Evolutionary conservation across 495 filamentous ascomycete genomes (phyloP).

Genomic region (Recurvomyces mirabilis): DNA sequence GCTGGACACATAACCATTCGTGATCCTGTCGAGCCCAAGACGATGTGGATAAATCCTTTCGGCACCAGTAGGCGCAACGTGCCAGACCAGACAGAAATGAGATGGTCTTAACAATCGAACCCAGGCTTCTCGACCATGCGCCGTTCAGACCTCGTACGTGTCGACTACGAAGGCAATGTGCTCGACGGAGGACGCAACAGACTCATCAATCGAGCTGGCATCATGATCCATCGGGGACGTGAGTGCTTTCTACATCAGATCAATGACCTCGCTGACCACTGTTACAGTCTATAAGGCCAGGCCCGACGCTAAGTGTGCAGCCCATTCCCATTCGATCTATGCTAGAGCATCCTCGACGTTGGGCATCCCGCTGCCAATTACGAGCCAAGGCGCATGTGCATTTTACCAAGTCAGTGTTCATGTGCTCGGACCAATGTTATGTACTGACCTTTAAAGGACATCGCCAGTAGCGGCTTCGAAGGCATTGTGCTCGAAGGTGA

Average conservation of each 20-base stretch:
- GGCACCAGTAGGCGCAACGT: no score
- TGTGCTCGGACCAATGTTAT: no score
- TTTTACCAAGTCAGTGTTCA: neutral
- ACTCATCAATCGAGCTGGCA: neutral
- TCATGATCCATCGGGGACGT: conserved; percentile 1
- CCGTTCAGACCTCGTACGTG: neutral
- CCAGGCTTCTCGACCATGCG: neutral
- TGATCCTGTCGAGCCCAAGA: neutral
- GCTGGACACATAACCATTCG: conserved; percentile 9
- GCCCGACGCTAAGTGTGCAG: neutral
- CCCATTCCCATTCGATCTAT: neutral
- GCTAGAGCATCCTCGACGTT: neutral
- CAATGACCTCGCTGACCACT: neutral
- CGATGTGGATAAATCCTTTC: neutral
- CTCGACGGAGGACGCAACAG: neutral
- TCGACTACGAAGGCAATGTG: neutral
- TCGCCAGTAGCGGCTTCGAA: neutral
- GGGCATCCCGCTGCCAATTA: neutral
- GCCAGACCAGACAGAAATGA: no score
- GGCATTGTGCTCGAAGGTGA: conserved; percentile 1
- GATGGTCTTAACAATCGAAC: no score
- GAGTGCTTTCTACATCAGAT: neutral
- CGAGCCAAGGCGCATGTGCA: neutral
- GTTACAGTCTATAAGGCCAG: neutral
- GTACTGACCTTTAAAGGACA: neutral